Conservation (phyloP, 139 green algal species). For the Volvox africanus region DNA sequence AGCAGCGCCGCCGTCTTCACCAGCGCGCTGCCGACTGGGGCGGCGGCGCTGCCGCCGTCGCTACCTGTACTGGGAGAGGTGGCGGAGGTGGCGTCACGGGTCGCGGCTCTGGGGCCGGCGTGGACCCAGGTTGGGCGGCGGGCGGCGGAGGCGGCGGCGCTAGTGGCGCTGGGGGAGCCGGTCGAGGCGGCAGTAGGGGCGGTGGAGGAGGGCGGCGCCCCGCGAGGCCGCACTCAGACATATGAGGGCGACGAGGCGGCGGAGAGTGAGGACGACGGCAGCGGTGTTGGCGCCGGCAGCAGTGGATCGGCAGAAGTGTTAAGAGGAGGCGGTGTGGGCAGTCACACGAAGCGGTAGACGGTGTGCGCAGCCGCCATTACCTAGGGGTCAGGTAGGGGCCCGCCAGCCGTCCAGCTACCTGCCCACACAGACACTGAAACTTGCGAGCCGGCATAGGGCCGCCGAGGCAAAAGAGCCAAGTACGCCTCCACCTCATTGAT, state of each 20-base stretch:
- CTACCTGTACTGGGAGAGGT: neutral
- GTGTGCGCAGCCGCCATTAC: no score
- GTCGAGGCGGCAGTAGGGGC: conserved; percentile 13
- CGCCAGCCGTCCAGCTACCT: no score
- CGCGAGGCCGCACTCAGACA: neutral
- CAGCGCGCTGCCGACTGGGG: no score
- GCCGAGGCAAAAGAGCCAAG: no score
- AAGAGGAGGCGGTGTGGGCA: neutral
- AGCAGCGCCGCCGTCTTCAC: no score
- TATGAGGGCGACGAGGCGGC: neutral
- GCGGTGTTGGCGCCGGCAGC: neutral
- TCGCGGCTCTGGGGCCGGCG: neutral
- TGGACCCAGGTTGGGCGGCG: neutral
- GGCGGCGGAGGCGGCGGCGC: conserved; percentile 44
- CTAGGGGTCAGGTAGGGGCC: no score
- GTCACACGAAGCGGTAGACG: no score
- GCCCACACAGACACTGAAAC: no score
- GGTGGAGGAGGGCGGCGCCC: conserved; percentile 8
- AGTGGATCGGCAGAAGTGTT: neutral
- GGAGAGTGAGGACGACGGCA: neutral
- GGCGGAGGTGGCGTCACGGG: neutral
- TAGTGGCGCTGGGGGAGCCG: conserved; percentile 47
- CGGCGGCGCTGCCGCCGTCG: no score
- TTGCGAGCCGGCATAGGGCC: no score
- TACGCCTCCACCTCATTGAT: no score